A percentile compares a stretch with the other conserved stretches of the same genome.
These are phyloP conservation scores for Phytophthora pluvialis DNA, from an alignment of 352 stramenopile species.

Conservation along the genomic window DNA sequence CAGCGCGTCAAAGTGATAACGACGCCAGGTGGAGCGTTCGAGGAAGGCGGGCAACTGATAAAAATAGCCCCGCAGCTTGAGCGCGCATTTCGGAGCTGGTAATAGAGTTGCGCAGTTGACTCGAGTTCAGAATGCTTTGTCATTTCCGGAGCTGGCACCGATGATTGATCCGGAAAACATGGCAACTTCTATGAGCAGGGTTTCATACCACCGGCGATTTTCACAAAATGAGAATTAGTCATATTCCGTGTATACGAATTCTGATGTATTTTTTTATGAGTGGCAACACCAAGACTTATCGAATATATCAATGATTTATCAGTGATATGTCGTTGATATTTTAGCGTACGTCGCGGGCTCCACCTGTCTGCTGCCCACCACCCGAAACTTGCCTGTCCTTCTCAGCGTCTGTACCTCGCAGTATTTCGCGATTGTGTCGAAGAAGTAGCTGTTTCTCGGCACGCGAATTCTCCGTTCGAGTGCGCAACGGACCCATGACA, in stretches of 20 bases:
- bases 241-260: too few relatives aligned
- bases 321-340: too few relatives aligned
- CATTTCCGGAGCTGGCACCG: neutral
- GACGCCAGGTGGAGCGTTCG: neutral
- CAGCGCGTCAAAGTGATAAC: neutral
- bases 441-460: constrained; percentile 6
- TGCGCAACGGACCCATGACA: constrained; percentile 2
- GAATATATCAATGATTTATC: too few relatives aligned
- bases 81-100: neutral
- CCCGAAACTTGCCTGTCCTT: too few relatives aligned
- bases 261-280: too few relatives aligned
- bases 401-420: too few relatives aligned
- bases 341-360: too few relatives aligned
- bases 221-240: too few relatives aligned
- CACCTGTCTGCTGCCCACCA: too few relatives aligned
- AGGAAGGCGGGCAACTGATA: neutral
- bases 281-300: too few relatives aligned
- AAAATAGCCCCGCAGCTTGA: neutral
- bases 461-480: neutral
- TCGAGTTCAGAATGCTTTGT: neutral
- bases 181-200: too few relatives aligned
- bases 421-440: neutral
- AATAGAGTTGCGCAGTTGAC: neutral
- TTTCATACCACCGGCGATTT: too few relatives aligned
- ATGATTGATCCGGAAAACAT: constrained; percentile 2